Percentiles rank a stretch among this genome's conserved stretches.
phyloP scores from a whole-genome alignment of 2,329 filamentous ascomycete species.

The Septoria petroselini region DNA sequence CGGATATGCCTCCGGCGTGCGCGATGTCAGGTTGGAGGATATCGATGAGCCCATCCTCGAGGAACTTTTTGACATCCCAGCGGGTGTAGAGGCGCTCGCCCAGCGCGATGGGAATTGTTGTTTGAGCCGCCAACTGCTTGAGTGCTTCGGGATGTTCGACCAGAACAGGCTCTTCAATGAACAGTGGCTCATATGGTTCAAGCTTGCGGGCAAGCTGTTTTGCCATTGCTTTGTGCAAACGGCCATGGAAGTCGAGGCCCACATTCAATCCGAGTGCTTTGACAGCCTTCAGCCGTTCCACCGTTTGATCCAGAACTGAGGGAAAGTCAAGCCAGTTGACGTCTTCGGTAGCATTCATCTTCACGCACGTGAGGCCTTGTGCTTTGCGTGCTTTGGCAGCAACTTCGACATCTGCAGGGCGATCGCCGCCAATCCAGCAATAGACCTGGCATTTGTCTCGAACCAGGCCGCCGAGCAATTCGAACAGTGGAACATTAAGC shows the following conservation, averaged over 20 bases:
- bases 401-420: slow-evolving; percentile 62
- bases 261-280: slow-evolving; percentile 68
- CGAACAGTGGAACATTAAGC: slow-evolving; percentile 66
- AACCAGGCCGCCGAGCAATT: slow-evolving; percentile 72
- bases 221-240: slow-evolving; percentile 76
- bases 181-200: slow-evolving; percentile 67
- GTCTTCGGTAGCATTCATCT: slow-evolving; percentile 79
- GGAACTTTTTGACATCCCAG: slow-evolving; percentile 71
- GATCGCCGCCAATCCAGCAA: slow-evolving; percentile 74
- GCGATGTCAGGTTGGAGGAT: slow-evolving; percentile 71
- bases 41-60: slow-evolving; percentile 66
- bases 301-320: slow-evolving; percentile 57
- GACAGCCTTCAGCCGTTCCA: slow-evolving; percentile 66
- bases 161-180: slow-evolving; percentile 71
- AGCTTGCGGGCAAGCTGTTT: slow-evolving; percentile 68
- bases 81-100: slow-evolving; percentile 69
- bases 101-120: slow-evolving; percentile 64
- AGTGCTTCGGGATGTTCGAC: slow-evolving; percentile 67
- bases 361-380: slow-evolving; percentile 65
- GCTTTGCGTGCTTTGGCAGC: slow-evolving; percentile 52
- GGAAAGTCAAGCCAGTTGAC: slow-evolving; percentile 74
- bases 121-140: slow-evolving; percentile 57
- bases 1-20: slow-evolving; percentile 69
- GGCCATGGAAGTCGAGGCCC: slow-evolving; percentile 74
- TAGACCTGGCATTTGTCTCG: slow-evolving; percentile 69